Percentiles rank a stretch among this genome's conserved stretches.
Evolutionary conservation across 345 rosid genomes (phyloP).

Genomic region (Gossypium herbaceum): DNA sequence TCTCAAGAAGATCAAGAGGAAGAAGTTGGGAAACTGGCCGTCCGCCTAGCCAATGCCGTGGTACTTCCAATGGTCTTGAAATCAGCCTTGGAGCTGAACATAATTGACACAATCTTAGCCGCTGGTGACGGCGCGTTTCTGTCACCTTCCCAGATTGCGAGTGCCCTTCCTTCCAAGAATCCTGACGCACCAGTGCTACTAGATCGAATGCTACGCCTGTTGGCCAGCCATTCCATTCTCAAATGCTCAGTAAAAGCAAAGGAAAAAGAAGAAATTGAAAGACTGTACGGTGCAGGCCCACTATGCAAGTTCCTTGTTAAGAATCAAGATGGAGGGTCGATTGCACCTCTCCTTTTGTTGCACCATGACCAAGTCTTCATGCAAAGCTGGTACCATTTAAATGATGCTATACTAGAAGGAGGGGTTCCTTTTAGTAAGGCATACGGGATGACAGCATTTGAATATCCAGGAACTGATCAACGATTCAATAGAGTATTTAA

Average conservation of each 20-base stretch:
- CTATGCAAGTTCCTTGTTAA: constrained; percentile 40
- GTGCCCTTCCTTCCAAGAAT: constrained; percentile 34
- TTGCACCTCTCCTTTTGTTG: constrained; percentile 38
- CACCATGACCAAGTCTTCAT: constrained; percentile 38
- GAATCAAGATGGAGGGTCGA: constrained; percentile 32
- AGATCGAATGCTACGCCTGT: constrained; percentile 45
- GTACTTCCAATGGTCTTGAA: constrained; percentile 45
- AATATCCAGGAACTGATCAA: constrained; percentile 24
- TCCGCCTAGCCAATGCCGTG: constrained; percentile 27
- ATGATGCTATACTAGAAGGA: constrained; percentile 34
- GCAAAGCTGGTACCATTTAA: constrained; percentile 35
- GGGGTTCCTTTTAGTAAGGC: constrained; percentile 32
- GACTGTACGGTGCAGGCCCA: constrained; percentile 36
- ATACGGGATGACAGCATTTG: constrained; percentile 27
- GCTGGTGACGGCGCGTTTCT: constrained; percentile 25
- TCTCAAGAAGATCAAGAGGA: constrained; percentile 23
- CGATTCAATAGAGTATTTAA: constrained; percentile 31
- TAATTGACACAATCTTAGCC: constrained; percentile 36
- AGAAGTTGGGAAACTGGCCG: constrained; percentile 37
- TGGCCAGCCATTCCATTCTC: constrained; percentile 46
- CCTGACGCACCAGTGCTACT: constrained; percentile 37
- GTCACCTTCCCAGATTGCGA: constrained; percentile 39
- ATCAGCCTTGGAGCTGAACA: constrained; percentile 40
- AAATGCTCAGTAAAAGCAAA: constrained; percentile 9
- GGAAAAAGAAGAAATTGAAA: constrained; percentile 22